Evolutionary conservation across 164 flowering plant species (phyloP).

Genomic region (Malania oleifera): DNA sequence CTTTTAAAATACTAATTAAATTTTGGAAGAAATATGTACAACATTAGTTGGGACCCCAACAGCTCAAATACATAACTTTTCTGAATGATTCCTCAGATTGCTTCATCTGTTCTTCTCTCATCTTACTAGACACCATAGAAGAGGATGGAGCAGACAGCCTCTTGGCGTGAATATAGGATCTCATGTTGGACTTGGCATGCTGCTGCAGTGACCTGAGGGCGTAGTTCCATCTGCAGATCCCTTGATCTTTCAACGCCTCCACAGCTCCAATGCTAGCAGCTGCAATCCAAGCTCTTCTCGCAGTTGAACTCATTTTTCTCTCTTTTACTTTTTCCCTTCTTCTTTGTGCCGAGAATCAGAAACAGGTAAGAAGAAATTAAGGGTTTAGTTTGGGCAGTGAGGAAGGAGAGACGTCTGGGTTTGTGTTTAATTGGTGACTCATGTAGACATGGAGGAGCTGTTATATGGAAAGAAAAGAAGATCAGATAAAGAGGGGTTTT

Average conservation of each 20-base stretch:
- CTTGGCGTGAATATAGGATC: constrained; percentile 5
- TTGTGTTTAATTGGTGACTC: too few species aligned
- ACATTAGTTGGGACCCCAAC: constrained; percentile 21
- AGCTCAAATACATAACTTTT: constrained; percentile 23
- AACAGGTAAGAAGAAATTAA: too few species aligned
- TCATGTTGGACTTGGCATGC: constrained; percentile 25
- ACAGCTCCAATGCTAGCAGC: constrained; percentile 48
- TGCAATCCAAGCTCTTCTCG: constrained; percentile 30
- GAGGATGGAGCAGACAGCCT: constrained; percentile 6
- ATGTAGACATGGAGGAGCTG: too few species aligned
- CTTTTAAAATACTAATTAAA: too few species aligned
- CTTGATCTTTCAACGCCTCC: constrained; percentile 55
- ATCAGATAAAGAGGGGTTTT: too few species aligned
- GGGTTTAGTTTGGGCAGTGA: too few species aligned
- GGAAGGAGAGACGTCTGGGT: too few species aligned
- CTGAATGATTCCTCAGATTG: constrained; percentile 20
- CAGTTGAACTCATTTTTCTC: constrained; percentile 20
- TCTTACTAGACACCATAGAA: neutral
- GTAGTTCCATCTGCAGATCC: constrained; percentile 47
- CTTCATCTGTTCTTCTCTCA: constrained; percentile 1
- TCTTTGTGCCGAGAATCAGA: too few species aligned
- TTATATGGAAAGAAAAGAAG: too few species aligned
- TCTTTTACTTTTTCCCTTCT: too few species aligned
- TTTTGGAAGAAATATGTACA: too few species aligned
- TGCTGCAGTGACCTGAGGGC: constrained; percentile 24